Evolutionary conservation across 2,329 filamentous ascomycete genomes (phyloP).

Genomic region (Fusarium brevicatenulatum): DNA sequence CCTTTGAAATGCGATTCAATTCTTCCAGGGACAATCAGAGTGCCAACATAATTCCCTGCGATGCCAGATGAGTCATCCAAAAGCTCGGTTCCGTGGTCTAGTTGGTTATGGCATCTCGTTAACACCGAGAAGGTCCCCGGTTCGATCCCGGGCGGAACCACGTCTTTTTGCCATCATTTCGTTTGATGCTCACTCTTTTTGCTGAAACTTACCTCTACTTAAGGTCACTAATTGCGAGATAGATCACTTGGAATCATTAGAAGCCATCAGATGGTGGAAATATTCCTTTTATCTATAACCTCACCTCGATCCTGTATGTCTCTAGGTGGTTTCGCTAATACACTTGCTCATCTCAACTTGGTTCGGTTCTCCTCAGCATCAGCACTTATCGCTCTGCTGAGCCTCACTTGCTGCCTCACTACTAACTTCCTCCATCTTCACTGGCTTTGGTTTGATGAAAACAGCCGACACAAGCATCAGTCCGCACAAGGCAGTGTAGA

Average conservation of each 20-base stretch:
- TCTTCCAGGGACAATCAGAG: rapidly evolving
- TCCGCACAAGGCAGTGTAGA: constrained; percentile 29
- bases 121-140: constrained; percentile 16
- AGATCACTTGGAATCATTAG: background rate
- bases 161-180: background rate
- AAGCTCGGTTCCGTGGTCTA: constrained; percentile 11
- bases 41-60: rapidly evolving
- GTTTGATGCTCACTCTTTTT: background rate
- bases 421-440: background rate
- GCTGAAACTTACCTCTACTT: background rate
- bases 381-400: background rate
- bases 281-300: background rate
- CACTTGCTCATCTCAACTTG: background rate
- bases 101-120: constrained; percentile 13
- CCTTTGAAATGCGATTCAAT: no score
- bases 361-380: rapidly evolving
- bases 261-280: background rate
- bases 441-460: constrained; percentile 27
- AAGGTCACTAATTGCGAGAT: rapidly evolving
- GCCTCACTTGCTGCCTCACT: background rate
- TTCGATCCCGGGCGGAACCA: constrained; percentile 17
- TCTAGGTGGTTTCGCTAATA: background rate
- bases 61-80: background rate
- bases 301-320: background rate
- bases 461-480: constrained; percentile 23